Evolutionary conservation across 148 eudicot genomes (phyloP), one percentile per base, ranked within the genome.

Genomic region (Chenopodium berlandieri): DNA sequence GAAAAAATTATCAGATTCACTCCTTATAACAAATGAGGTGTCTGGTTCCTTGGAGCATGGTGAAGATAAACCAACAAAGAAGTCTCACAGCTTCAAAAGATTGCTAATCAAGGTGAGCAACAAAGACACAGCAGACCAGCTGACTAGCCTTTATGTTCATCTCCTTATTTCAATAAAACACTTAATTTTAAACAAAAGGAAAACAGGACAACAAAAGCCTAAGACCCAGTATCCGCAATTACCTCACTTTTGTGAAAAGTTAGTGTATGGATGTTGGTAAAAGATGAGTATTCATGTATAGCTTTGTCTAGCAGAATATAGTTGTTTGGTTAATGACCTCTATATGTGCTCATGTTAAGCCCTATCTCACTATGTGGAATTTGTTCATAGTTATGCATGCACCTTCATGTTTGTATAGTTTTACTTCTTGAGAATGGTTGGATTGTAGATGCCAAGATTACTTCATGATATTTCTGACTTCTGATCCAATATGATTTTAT

Each of bases 231-330:
- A 37, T 37, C 44, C 6, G 5, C 62, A 56, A 56, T 82, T 19
- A 16, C 75, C 52, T 78, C 48, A 64, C 47, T 6, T 63, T 7
- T 58, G 30, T 52, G 63, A 69, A 16, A 81, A 71, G 23, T n/a
- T 76, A 54, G 65, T 40, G 65, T 1, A 47, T 5, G 30, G 32
- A 37, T 81, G 4, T 56, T 76, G 84, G 71, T 70, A 71, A 62
- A 71, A 69, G 27, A 37, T 52, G 7, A 67, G 13, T 64, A 27
- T 16, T 23, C 14, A 20, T 70, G 66, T 30, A 32, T 69, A 30
- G n/a, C 58, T 77, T 62, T 4, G 17, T 78, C 22, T 46, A 3
- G 60, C 63, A 40, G 62, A 40, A 40, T 30, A 20, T 31, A 62
- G 23, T 3, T 63, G 76, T 44, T 65, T 78, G 78, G 20, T 30